Conservation (phyloP, 2,329 filamentous ascomycete genomes). For the Penicillium digitatum region DNA sequence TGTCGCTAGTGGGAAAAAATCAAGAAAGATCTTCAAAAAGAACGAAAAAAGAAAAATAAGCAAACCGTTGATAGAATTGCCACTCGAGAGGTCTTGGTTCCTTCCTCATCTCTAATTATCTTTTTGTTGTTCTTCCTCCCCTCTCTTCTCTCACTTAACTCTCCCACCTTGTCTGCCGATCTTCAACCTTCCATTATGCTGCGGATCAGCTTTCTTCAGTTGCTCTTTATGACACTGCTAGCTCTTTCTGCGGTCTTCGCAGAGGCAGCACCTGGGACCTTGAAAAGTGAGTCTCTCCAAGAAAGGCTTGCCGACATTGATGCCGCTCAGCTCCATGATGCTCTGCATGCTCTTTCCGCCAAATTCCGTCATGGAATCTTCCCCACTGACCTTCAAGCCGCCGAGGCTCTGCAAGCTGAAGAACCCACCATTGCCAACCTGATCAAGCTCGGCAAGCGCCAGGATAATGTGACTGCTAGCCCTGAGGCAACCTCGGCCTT, state of each 20-base stretch:
- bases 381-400: conserved; percentile 59
- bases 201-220: conserved; percentile 22
- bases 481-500: background rate
- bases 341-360: conserved; percentile 60
- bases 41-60: background rate
- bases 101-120: background rate
- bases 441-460: conserved; percentile 62
- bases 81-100: background rate
- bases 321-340: conserved; percentile 59
- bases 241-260: conserved; percentile 27
- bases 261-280: conserved; percentile 15
- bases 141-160: background rate
- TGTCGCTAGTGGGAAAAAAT: conserved; percentile 3
- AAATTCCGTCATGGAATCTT: conserved; percentile 67
- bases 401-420: conserved; percentile 59
- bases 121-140: background rate
- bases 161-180: background rate
- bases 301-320: conserved; percentile 56
- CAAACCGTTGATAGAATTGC: background rate
- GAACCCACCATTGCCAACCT: conserved; percentile 60
- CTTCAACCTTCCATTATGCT: conserved; percentile 15
- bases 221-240: conserved; percentile 26
- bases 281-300: conserved; percentile 43
- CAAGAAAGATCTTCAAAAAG: background rate
- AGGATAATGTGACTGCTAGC: conserved; percentile 35